Evolutionary conservation across 352 stramenopile genomes (phyloP).

Genomic region (Albugo laibachii): DNA sequence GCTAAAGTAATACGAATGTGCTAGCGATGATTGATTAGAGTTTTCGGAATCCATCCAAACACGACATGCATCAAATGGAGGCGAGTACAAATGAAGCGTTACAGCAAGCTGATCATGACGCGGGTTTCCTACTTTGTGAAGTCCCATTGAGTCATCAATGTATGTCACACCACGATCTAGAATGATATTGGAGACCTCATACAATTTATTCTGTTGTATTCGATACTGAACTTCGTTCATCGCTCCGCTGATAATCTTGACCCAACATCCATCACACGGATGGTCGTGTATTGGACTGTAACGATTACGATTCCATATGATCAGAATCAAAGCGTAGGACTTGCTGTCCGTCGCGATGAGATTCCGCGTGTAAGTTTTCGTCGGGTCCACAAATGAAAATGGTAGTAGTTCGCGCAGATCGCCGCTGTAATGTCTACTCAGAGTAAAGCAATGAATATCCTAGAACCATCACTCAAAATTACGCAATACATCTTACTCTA

Average conservation of each 20-base stretch:
- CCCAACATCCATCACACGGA: conserved; percentile 83
- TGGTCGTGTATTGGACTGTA: conserved; percentile 87
- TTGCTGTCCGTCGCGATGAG: conserved; percentile 83
- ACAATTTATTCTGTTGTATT: conserved; percentile 14
- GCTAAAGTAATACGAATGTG: conserved; percentile 62
- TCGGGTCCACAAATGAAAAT: conserved; percentile 70
- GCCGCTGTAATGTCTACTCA: conserved; percentile 18
- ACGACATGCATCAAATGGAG: conserved; percentile 82
- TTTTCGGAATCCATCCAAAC: conserved; percentile 64
- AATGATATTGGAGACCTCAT: conserved; percentile 37
- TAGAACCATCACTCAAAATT: neutral
- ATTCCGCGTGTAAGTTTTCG: conserved; percentile 87
- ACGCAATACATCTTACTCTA: conserved; percentile 15
- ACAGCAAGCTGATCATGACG: conserved; percentile 52
- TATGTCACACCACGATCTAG: conserved; percentile 59
- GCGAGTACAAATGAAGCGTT: conserved; percentile 85
- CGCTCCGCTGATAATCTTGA: conserved; percentile 69
- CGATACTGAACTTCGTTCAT: conserved; percentile 84
- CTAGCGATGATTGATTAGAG: conserved; percentile 35
- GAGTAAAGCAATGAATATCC: neutral
- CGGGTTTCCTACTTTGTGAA: conserved; percentile 84
- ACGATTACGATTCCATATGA: conserved; percentile 85
- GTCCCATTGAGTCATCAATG: conserved; percentile 81
- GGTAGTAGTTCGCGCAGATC: conserved; percentile 36
- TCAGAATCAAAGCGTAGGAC: conserved; percentile 85